Base-by-base conservation (phyloP, 2,329 filamentous ascomycete species). In the Aspergillus viridinutans region DNA sequence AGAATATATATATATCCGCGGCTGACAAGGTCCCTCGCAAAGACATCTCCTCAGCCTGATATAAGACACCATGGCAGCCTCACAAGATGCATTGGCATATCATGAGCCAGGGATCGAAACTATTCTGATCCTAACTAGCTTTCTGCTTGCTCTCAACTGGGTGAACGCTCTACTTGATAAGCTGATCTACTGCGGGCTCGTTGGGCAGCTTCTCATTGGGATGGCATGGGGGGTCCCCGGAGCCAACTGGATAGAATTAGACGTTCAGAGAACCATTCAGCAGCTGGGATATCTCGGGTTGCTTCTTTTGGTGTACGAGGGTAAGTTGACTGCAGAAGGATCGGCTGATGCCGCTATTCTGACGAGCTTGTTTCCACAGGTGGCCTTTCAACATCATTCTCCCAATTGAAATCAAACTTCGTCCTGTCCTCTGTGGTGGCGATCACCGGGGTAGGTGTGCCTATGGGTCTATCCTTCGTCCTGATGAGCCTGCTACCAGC, bases 231-330 rank as follows among this genome's bases (percentile, higher is more conserved):
- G 89, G 8, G 81, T 80, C 0, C 88, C 89, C 0, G 87, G 86
- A 1, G 82, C 78, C 3, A 78, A 83, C 68, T 85, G 82, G 81
- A 78, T 92, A 0, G 75, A 77, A 0, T 21, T 56, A 0, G 74
- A 80, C 3, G 71, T 78, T 1, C 80, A 92, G 70, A 66, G 80
- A 20, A 77, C 78, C 0, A 76, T 89, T 28, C 80, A 87, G 23
- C 81, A 88, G 58, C 69, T 92, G 1, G 89, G 89, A 0, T 92
- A 92, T 66, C 72, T 92, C 0, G 89, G 89, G 0, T 69, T 92
- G n/a, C 80, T 92, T 6, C 73, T 90, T 26, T 73, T 92, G 1
- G 87, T 92, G 0, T 91, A 85, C 67, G 86, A 91, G 77, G 87
- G 85, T 81, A 54, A 55, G 57, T 56, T 12, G 43, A 4, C 23